Evolutionary conservation across 768 basidiomycete species (phyloP).

Genomic region (Suillus placidus): DNA sequence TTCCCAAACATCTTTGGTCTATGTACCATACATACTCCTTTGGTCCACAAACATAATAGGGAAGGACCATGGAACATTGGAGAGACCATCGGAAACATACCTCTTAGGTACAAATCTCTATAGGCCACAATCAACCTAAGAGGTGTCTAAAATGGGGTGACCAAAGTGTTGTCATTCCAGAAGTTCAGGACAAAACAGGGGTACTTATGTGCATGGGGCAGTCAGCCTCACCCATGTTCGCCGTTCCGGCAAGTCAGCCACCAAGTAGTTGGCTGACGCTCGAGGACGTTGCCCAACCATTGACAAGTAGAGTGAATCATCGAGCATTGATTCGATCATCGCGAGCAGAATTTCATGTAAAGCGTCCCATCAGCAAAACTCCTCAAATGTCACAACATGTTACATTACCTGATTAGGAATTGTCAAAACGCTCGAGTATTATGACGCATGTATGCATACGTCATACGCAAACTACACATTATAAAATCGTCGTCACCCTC

Average conservation of each 20-base stretch:
- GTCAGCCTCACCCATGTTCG: conserved; percentile 1
- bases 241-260: background rate
- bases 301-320: background rate
- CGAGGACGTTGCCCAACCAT: background rate
- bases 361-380: background rate
- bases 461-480: background rate
- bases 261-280: background rate
- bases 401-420: background rate
- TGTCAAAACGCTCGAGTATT: too few relatives aligned
- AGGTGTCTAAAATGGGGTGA: too few relatives aligned
- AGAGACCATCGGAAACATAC: too few relatives aligned
- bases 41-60: too few relatives aligned
- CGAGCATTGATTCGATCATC: background rate
- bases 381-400: background rate
- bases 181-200: background rate
- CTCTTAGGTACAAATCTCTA: too few relatives aligned
- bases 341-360: background rate
- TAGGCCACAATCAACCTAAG: too few relatives aligned
- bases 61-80: too few relatives aligned
- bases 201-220: background rate
- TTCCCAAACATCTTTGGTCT: too few relatives aligned
- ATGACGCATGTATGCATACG: background rate
- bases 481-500: background rate
- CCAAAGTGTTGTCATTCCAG: background rate
- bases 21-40: too few relatives aligned